phyloP scores from a whole-genome alignment of 2,329 filamentous ascomycete genomes.

The Aureobasidium sp. region DNA sequence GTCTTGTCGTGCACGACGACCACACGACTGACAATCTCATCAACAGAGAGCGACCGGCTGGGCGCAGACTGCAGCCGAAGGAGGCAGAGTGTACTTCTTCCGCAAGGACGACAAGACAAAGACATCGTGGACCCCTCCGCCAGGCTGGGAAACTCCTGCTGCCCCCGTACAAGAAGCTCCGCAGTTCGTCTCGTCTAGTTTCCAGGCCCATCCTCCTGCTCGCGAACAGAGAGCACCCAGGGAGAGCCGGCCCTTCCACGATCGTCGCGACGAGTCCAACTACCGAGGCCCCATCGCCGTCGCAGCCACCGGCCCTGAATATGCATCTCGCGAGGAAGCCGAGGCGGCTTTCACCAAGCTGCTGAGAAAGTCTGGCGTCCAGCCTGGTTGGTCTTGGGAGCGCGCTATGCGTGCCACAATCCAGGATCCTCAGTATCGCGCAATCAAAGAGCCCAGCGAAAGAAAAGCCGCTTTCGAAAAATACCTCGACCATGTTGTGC shows the following conservation, averaged over 20 bases:
- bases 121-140: constrained; percentile 90
- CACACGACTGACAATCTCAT: constrained; percentile 56
- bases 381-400: constrained; percentile 89
- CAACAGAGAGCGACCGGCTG: constrained; percentile 42
- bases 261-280: constrained; percentile 26
- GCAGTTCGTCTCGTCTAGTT: constrained; percentile 31
- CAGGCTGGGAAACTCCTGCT: constrained; percentile 17
- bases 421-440: constrained; percentile 85
- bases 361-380: constrained; percentile 74
- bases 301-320: constrained; percentile 53
- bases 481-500: constrained; percentile 81
- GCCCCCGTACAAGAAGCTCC: constrained; percentile 16
- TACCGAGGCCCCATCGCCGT: constrained; percentile 30
- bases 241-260: constrained; percentile 27
- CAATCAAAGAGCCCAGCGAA: constrained; percentile 86
- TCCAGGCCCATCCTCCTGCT: constrained; percentile 25
- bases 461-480: constrained; percentile 89
- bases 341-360: constrained; percentile 91
- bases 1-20: background rate
- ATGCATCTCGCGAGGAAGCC: constrained; percentile 74
- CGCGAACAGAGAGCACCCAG: constrained; percentile 29
- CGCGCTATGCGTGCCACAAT: constrained; percentile 79
- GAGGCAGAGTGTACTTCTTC: constrained; percentile 87
- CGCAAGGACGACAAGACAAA: constrained; percentile 77
- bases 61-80: constrained; percentile 84